Percentiles rank a stretch among this genome's conserved stretches.
These are phyloP conservation scores for Botrytis fragariae DNA, from an alignment of 2,329 filamentous ascomycete genomes.

Conservation along the genomic window DNA sequence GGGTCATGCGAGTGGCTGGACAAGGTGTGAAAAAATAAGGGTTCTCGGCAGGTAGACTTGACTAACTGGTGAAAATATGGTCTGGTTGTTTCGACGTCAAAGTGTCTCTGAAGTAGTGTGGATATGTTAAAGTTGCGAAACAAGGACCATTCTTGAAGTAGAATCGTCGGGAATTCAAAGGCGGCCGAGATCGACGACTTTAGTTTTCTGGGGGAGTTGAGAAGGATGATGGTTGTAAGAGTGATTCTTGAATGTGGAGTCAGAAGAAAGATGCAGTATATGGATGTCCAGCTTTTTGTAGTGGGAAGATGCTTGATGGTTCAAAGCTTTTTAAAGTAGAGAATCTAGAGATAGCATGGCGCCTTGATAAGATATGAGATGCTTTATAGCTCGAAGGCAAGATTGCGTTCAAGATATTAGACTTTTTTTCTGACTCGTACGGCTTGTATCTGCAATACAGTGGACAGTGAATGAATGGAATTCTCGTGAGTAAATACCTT, in stretches of 20 bases:
- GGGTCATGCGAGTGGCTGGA: constrained; percentile 33
- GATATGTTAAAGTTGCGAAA: constrained; percentile 34
- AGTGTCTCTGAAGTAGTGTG: constrained; percentile 27
- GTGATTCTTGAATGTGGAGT: background rate
- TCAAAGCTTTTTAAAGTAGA: constrained; percentile 11
- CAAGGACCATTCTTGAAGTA: constrained; percentile 36
- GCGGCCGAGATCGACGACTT: constrained; percentile 27
- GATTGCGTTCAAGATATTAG: background rate
- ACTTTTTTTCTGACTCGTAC: constrained; percentile 6
- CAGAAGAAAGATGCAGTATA: background rate
- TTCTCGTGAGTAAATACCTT: constrained; percentile 17
- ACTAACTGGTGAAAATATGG: constrained; percentile 28
- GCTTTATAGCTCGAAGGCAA: background rate
- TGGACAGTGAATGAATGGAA: background rate
- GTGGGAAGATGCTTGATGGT: constrained; percentile 6
- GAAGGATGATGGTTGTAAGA: constrained; percentile 15
- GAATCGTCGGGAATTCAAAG: constrained; percentile 22
- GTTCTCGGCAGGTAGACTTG: constrained; percentile 27
- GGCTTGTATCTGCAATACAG: background rate
- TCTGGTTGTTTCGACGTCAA: constrained; percentile 37
- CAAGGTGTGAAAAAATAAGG: constrained; percentile 27
- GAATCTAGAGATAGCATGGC: background rate
- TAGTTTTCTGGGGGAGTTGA: constrained; percentile 22
- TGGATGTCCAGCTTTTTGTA: background rate
- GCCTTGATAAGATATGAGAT: constrained; percentile 16